Evolutionary conservation across 2,329 filamentous ascomycete genomes (phyloP).

Genomic region (Pseudogymnoascus sp.): DNA sequence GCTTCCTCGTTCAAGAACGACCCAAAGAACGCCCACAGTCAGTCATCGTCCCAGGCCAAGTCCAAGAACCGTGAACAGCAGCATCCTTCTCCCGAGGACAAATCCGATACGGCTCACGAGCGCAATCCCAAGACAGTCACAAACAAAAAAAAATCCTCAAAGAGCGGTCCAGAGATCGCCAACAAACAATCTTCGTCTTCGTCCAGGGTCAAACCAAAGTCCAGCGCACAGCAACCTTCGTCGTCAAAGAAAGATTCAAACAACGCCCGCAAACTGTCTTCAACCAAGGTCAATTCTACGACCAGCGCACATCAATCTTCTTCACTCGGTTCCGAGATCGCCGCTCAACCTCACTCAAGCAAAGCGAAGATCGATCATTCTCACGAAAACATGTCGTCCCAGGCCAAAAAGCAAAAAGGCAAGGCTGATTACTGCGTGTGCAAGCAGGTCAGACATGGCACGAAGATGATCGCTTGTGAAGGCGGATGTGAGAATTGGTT

Average conservation of each 20-base stretch:
- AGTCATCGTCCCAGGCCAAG: not conserved
- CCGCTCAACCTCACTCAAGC: not conserved
- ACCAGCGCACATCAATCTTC: not conserved
- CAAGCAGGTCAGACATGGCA: slow-evolving; percentile 28
- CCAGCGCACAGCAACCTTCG: not conserved
- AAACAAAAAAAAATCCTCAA: too few relatives aligned
- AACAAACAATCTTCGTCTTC: not conserved
- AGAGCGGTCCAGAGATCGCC: not conserved
- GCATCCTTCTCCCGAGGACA: not conserved
- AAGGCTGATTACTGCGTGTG: slow-evolving; percentile 27
- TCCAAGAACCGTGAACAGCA: not conserved
- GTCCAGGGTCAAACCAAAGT: not conserved
- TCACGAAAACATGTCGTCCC: not conserved
- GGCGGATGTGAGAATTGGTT: slow-evolving; percentile 30
- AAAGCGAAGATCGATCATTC: not conserved
- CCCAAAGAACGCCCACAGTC: not conserved
- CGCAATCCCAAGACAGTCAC: not conserved
- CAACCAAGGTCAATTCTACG: not conserved
- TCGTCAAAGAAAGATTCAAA: not conserved
- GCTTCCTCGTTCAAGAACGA: not conserved
- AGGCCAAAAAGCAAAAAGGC: not conserved
- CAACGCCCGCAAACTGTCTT: not conserved
- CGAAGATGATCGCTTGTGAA: slow-evolving; percentile 30
- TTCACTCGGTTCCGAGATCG: not conserved
- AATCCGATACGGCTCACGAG: not conserved